Evolutionary conservation across 768 basidiomycete species (phyloP).

Genomic region (Agaricus blazei): DNA sequence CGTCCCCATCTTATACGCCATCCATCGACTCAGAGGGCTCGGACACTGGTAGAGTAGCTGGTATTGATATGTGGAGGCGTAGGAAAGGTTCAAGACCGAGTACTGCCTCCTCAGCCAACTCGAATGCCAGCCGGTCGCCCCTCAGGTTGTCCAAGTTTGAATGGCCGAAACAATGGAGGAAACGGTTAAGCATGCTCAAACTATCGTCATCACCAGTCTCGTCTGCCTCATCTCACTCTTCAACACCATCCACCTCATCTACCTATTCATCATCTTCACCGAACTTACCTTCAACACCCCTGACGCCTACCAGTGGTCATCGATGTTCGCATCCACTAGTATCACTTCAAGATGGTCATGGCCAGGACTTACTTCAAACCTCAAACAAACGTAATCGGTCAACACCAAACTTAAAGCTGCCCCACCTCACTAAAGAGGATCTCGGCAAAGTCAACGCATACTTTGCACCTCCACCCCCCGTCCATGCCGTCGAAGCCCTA

Average conservation of each 20-base stretch:
- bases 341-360: not conserved
- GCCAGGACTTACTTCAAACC: not conserved
- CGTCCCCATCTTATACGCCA: not conserved
- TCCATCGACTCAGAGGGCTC: not conserved
- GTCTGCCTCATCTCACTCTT: not conserved
- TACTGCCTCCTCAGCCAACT: constrained; percentile 1
- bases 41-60: too few relatives aligned
- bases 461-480: constrained; percentile 6
- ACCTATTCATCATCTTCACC: not conserved
- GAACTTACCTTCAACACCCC: not conserved
- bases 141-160: constrained; percentile 1
- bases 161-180: constrained; percentile 6
- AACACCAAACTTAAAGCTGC: constrained; percentile 3
- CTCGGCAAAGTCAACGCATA: constrained; percentile 8
- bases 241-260: not conserved
- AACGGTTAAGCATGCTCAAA: constrained; percentile 1
- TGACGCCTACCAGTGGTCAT: not conserved
- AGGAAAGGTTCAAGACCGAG: constrained; percentile 1
- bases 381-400: not conserved
- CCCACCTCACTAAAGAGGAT: constrained; percentile 3
- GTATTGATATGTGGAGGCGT: not conserved
- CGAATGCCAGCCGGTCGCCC: not conserved
- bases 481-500: not conserved
- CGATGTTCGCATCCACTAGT: not conserved
- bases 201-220: not conserved